phyloP scores from a whole-genome alignment of 805 yeast species.

The Saturnispora quitensis region DNA sequence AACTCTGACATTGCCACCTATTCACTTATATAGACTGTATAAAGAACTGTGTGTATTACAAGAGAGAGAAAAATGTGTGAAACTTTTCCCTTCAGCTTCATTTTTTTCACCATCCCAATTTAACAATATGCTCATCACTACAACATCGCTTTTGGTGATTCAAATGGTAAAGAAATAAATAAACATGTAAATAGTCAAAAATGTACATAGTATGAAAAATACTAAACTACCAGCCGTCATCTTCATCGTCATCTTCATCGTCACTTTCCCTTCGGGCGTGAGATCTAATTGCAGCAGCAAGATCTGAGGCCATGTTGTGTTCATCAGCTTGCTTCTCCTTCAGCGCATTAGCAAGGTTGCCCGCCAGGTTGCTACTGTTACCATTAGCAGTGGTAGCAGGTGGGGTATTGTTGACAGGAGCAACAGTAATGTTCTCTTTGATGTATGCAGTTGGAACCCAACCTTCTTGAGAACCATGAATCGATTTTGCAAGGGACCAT shows the following conservation, averaged over 20 bases:
- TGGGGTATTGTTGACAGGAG: slow-evolving; percentile 29
- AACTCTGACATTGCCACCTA: slow-evolving; percentile 31
- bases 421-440: slow-evolving; percentile 35
- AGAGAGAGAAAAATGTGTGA: background rate
- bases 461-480: slow-evolving; percentile 75
- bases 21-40: background rate
- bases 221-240: slow-evolving; percentile 34
- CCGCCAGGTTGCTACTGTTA: slow-evolving; percentile 18
- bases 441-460: slow-evolving; percentile 98
- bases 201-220: background rate
- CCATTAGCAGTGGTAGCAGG: slow-evolving; percentile 17
- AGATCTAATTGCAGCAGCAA: slow-evolving; percentile 80
- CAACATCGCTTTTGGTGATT: background rate
- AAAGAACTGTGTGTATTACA: background rate
- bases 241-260: slow-evolving; percentile 61
- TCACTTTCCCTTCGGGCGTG: slow-evolving; percentile 65
- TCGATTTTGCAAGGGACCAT: slow-evolving; percentile 84
- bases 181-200: background rate
- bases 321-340: slow-evolving; percentile 55
- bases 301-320: slow-evolving; percentile 62
- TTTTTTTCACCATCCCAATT: background rate
- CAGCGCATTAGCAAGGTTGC: slow-evolving; percentile 63
- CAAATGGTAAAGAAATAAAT: background rate
- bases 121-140: background rate
- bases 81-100: background rate